phyloP scores from a whole-genome alignment of 768 basidiomycete species.

The Pulveroboletus sp. region DNA sequence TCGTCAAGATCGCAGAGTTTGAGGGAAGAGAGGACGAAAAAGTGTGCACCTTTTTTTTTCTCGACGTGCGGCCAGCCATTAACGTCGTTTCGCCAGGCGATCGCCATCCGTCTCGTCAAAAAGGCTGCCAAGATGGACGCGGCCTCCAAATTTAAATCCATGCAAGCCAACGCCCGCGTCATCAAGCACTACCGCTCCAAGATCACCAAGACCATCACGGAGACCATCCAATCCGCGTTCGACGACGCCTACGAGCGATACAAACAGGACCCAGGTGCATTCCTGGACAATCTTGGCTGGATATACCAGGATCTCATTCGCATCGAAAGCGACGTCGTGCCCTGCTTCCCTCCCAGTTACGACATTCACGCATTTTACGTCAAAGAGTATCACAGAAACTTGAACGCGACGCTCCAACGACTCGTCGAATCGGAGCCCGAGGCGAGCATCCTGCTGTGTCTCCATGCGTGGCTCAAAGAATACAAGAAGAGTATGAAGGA shows the following conservation, averaged over 20 bases:
- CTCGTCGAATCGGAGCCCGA: constrained; percentile 75
- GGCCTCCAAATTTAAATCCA: constrained; percentile 88
- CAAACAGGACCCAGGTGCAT: constrained; percentile 61
- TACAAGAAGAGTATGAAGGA: constrained; percentile 96
- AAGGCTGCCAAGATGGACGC: constrained; percentile 91
- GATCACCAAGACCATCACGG: constrained; percentile 72
- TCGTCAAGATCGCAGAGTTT: constrained; percentile 90
- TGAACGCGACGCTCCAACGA: constrained; percentile 68
- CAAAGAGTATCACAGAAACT: constrained; percentile 84
- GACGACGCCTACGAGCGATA: constrained; percentile 60
- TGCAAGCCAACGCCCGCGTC: constrained; percentile 88
- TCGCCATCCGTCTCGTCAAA: constrained; percentile 91
- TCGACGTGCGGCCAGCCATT: neutral
- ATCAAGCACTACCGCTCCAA: constrained; percentile 96
- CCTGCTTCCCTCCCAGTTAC: constrained; percentile 90
- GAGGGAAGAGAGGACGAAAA: constrained; percentile 95
- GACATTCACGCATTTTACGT: constrained; percentile 82
- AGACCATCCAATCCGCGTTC: constrained; percentile 71
- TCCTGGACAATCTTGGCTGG: constrained; percentile 80
- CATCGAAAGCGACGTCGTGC: constrained; percentile 86
- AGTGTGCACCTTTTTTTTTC: constrained; percentile 39
- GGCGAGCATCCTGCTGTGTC: constrained; percentile 78
- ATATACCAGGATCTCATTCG: constrained; percentile 92
- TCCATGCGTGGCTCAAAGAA: constrained; percentile 94
- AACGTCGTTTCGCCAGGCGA: constrained; percentile 52